phyloP scores from a whole-genome alignment of 192 early-diverging fungal genomes.

The Blastocladiella britannica region DNA sequence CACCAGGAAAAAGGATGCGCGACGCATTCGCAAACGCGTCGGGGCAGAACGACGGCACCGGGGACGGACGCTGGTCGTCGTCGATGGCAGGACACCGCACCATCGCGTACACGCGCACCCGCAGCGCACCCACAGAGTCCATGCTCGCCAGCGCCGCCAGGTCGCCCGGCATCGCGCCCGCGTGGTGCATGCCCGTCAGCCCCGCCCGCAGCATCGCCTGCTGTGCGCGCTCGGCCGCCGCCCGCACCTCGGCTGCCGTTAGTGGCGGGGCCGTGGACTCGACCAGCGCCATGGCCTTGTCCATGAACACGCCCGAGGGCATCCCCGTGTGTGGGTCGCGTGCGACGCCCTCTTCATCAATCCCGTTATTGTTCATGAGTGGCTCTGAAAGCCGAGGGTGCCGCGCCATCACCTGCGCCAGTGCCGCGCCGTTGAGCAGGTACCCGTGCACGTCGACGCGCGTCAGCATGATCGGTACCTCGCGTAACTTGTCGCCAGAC shows the following conservation, averaged over 20 bases:
- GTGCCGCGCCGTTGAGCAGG: background rate
- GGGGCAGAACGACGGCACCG: background rate
- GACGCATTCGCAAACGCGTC: background rate
- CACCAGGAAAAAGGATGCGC: background rate
- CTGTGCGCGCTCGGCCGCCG: constrained; percentile 14
- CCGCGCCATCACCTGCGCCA: background rate
- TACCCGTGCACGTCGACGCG: background rate
- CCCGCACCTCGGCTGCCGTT: constrained; percentile 2
- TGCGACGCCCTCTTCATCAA: background rate
- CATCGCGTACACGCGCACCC: constrained; percentile 17
- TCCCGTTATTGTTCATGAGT: no score
- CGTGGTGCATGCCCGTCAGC: constrained; percentile 36
- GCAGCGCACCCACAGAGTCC: constrained; percentile 3
- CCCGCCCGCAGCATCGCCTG: constrained; percentile 15
- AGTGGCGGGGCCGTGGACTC: constrained; percentile 6
- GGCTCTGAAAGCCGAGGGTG: no score
- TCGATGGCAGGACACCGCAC: constrained; percentile 7
- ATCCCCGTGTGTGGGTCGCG: background rate
- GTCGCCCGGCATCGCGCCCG: constrained; percentile 11
- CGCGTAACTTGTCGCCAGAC: background rate
- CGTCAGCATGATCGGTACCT: background rate
- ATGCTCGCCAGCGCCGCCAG: constrained; percentile 10
- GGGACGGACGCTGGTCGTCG: constrained; percentile 12
- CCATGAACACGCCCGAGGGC: constrained; percentile 22
- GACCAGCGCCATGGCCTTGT: constrained; percentile 27